Base-by-base conservation (phyloP, 805 yeast genomes). In the Candida odintsovae region DNA sequence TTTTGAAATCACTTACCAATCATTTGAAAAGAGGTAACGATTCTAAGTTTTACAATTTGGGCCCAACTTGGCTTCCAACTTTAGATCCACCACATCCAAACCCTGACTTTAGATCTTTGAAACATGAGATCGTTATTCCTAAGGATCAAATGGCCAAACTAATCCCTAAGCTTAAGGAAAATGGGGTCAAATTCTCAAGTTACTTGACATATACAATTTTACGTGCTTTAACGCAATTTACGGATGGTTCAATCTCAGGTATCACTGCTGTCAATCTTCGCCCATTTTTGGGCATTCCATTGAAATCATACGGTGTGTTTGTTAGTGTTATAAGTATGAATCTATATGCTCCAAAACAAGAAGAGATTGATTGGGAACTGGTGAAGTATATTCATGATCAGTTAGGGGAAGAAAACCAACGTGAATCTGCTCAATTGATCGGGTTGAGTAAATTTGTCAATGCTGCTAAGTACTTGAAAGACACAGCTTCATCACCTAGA, bases 241-340 rank as follows among this genome's bases (percentile, higher is more conserved):
- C 25, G 6, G 28, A 31, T 6, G 36, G 15, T 4, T 20, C 29
- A 11, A 38, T 47, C n/a, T 36, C 21, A 5, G 38, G 45, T 3
- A 11, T 28, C 8, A 16, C 44, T 26, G 48, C 53, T n/a, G n/a
- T 50, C 3, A 47, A 50, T 40, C 28, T 50, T 22, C 42, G 53
- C 21, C 26, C 21, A 19, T 37, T 44, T 13, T 16, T 44, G 8
- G 39, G 22, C 4, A n/a, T 13, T 15, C 21, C 42, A 10, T 42
- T 9, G 3, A 44, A 45, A 26, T 38, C 44, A 9, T 44, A 40
- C 16, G 50, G 48, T 6, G 11, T 46, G 7, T 43, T 41, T 22
- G 47, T 49, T 3, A 39, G 45, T 28, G 39, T 20, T 3, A 12
- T 46, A 10, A 38, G 25, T 0, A 18, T 43, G n/a, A 35, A 22